Evolutionary conservation across 768 basidiomycete species (phyloP).

Genomic region (Mycena rebaudengoi): DNA sequence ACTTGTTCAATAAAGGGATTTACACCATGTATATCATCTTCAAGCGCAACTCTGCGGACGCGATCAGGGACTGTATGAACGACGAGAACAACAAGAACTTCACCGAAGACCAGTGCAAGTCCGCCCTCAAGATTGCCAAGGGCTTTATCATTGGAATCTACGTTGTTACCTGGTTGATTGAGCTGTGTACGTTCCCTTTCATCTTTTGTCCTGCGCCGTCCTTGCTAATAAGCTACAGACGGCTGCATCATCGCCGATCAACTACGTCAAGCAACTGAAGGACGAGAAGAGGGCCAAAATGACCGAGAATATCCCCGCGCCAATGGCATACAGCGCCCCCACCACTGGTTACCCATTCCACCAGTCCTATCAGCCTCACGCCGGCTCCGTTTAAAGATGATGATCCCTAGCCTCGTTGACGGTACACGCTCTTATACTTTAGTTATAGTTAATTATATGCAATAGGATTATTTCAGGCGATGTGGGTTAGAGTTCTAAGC

Average conservation of each 20-base stretch:
- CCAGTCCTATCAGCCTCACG: no score
- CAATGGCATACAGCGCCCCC: no score
- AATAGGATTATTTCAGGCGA: no score
- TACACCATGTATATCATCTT: constrained; percentile 59
- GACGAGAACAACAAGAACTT: constrained; percentile 37
- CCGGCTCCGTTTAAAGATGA: no score
- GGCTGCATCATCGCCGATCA: constrained; percentile 59
- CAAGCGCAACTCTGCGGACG: constrained; percentile 47
- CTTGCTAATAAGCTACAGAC: constrained; percentile 42
- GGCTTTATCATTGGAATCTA: constrained; percentile 54
- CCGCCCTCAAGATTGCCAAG: constrained; percentile 51
- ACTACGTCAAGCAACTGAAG: constrained; percentile 61
- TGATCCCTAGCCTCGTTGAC: no score
- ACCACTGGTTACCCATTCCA: no score
- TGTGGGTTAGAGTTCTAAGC: no score
- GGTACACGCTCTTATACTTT: no score
- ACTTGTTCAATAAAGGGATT: no score
- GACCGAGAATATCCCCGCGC: no score
- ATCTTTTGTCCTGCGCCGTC: background rate
- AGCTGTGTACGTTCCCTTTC: constrained; percentile 55
- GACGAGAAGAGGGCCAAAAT: constrained; percentile 52
- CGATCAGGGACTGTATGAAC: constrained; percentile 49
- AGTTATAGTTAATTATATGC: no score
- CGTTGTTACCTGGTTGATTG: constrained; percentile 60
- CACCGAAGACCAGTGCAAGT: constrained; percentile 51